phyloP scores from a whole-genome alignment of 345 rosid species.

The Boechera stricta region DNA sequence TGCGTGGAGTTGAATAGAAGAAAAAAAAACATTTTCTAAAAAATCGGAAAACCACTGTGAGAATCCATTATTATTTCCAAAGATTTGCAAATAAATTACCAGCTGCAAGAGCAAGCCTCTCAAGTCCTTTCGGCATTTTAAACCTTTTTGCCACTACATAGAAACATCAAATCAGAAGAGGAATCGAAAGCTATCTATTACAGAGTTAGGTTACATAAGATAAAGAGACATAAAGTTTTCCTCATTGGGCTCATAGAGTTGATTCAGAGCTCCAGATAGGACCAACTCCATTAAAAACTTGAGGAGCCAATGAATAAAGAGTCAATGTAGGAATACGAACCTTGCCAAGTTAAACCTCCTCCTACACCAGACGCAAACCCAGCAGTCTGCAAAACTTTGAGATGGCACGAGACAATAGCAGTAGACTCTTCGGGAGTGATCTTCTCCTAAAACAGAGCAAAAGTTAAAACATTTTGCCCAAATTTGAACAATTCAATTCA shows the following conservation, averaged over 20 bases:
- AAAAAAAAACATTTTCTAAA: neutral
- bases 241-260: neutral
- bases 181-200: slow-evolving; percentile 10
- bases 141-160: slow-evolving; percentile 31
- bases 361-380: slow-evolving; percentile 43
- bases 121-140: neutral
- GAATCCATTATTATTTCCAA: neutral
- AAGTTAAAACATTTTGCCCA: neutral
- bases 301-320: neutral
- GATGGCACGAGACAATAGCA: slow-evolving; percentile 34
- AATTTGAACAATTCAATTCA: slow-evolving; percentile 22
- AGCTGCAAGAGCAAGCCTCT: slow-evolving; percentile 31
- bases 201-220: neutral
- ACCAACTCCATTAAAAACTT: neutral
- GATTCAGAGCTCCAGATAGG: neutral
- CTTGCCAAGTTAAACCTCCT: slow-evolving; percentile 42
- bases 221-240: neutral
- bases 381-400: slow-evolving; percentile 37
- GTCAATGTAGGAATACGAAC: slow-evolving; percentile 10
- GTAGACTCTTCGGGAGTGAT: slow-evolving; percentile 34
- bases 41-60: neutral
- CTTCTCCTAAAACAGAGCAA: slow-evolving; percentile 28
- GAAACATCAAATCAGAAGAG: slow-evolving; percentile 4
- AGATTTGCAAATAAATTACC: slow-evolving; percentile 22
- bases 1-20: slow-evolving; percentile 21